Conservation (phyloP, 208 protist species). For the Trichomonas vaginalis region DNA sequence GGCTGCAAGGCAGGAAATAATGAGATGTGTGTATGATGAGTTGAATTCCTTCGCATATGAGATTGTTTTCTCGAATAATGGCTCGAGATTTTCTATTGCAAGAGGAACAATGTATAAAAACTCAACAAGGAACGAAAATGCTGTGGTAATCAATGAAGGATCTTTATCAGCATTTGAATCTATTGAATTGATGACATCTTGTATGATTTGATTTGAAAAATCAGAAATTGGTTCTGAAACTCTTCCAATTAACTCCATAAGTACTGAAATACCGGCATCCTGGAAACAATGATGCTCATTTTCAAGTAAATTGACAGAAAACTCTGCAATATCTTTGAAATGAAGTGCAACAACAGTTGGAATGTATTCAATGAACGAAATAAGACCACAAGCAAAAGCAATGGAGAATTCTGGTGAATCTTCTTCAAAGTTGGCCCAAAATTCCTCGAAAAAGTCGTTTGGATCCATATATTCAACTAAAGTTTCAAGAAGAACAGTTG, state of each 20-base stretch:
- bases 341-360: neutral
- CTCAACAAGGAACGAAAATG: neutral
- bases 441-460: neutral
- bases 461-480: neutral
- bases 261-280: neutral
- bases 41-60: neutral
- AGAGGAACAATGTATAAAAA: neutral
- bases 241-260: neutral
- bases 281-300: neutral
- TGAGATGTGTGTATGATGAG: neutral
- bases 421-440: neutral
- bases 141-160: neutral
- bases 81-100: neutral
- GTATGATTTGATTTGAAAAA: neutral
- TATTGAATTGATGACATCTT: neutral
- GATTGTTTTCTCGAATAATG: neutral
- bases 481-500: neutral
- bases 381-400: neutral
- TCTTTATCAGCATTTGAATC: neutral
- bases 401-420: neutral
- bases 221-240: neutral
- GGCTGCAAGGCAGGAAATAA: neutral
- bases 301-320: neutral
- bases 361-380: neutral
- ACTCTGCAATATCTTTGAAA: neutral